phyloP scores from a whole-genome alignment of 768 basidiomycete genomes.

The Pleurotus cornucopiae region DNA sequence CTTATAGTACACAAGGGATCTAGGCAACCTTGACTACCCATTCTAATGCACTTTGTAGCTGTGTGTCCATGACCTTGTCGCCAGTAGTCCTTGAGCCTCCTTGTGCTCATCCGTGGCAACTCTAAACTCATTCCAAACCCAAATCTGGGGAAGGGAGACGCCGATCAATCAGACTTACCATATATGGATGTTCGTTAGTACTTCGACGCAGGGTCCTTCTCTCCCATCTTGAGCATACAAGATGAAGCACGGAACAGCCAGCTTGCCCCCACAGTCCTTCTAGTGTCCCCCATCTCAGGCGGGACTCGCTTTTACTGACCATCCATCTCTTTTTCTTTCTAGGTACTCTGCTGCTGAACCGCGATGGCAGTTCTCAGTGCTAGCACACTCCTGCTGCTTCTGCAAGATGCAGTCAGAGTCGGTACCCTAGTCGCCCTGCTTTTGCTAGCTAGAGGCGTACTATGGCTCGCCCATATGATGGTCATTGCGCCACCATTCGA shows the following conservation, averaged over 20 bases:
- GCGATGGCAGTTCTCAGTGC: constrained; percentile 9
- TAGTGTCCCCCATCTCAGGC: not conserved
- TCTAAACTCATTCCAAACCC: too few relatives aligned
- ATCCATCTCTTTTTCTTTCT: not conserved
- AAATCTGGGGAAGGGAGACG: not conserved
- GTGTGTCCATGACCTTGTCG: too few relatives aligned
- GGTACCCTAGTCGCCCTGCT: constrained; percentile 24
- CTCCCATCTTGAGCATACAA: constrained; percentile 1
- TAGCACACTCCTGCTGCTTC: constrained; percentile 9
- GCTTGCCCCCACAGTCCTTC: not conserved
- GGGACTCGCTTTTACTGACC: not conserved
- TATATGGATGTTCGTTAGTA: constrained; percentile 4
- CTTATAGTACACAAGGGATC: not conserved
- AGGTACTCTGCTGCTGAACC: constrained; percentile 4
- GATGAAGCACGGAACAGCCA: not conserved
- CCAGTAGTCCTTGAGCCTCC: too few relatives aligned
- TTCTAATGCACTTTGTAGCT: too few relatives aligned
- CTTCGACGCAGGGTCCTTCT: constrained; percentile 4
- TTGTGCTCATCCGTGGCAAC: too few relatives aligned
- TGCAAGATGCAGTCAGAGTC: constrained; percentile 15
- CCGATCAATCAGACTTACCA: constrained; percentile 3
- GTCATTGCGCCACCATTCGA: constrained; percentile 41
- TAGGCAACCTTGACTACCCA: constrained; percentile 1
- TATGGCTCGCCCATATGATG: constrained; percentile 41
- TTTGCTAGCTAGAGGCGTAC: constrained; percentile 28